Conservation (phyloP, 805 yeast species). For the Blastobotrys parvus region DNA sequence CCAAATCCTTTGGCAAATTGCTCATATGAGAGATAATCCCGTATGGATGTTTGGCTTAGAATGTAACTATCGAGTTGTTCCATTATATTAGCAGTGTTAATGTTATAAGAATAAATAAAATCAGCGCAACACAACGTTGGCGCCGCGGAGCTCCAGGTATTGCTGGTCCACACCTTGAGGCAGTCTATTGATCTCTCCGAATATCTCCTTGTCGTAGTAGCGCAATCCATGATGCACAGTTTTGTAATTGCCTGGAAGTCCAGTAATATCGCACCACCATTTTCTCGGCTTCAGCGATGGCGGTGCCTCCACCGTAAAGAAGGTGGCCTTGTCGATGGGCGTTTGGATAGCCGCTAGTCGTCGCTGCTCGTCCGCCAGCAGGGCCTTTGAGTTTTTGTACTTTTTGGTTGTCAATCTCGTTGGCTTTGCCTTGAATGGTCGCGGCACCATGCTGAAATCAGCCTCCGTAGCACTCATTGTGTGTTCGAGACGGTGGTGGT, state of each 20-base stretch:
- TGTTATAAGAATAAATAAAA: neutral
- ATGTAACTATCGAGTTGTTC: constrained; percentile 8
- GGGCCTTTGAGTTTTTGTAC: constrained; percentile 66
- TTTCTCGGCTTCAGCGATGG: constrained; percentile 77
- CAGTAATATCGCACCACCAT: constrained; percentile 90
- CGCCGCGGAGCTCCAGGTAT: constrained; percentile 77
- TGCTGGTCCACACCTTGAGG: constrained; percentile 92
- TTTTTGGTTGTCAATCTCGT: constrained; percentile 43
- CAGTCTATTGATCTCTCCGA: constrained; percentile 63
- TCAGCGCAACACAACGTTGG: constrained; percentile 69
- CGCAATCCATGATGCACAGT: constrained; percentile 61
- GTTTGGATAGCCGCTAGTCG: constrained; percentile 36
- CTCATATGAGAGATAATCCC: constrained; percentile 3
- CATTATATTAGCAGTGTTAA: neutral
- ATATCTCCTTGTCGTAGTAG: constrained; percentile 77
- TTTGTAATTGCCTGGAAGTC: constrained; percentile 69
- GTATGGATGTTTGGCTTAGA: constrained; percentile 9
- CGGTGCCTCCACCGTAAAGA: constrained; percentile 68
- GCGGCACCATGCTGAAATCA: constrained; percentile 18
- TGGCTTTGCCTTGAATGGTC: constrained; percentile 45
- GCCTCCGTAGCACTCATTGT: constrained; percentile 15
- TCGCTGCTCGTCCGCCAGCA: constrained; percentile 69
- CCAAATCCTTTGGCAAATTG: constrained; percentile 1
- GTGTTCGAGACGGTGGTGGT: too few relatives aligned
- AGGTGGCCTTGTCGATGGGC: constrained; percentile 42